Base-by-base conservation (phyloP, 257 asterid genomes). In the Salvia splendens region DNA sequence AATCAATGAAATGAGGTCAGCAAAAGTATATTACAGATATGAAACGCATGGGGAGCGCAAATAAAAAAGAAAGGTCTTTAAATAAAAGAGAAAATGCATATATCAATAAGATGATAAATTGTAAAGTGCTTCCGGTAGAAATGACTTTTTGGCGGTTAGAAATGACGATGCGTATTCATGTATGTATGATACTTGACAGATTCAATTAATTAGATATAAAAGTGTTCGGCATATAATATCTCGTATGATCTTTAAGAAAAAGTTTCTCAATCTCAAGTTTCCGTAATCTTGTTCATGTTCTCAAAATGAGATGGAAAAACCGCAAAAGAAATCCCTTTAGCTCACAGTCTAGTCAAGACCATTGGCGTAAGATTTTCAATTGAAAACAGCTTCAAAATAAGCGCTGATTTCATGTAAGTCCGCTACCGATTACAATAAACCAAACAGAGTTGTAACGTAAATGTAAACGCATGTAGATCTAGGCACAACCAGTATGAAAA, bases 31-130 rank as follows among this genome's bases (percentile, higher is more conserved):
- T 54, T 68, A 57, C 64, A n/a, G 46, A 54, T 68, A 24, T 5
- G 38, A 48, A 53, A 55, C 10, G 56, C 30, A 12, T 30, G 45
- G n/a, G 57, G n/a, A 17, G 65, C 33, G 41, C 35, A 43, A 68
- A 55, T 68, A 68, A 30, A 32, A 45, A 14, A 42, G 28, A 15
- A 67, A n/a, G 16, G 32, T 7, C 73, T 55, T 11, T 68, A 55
- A 43, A 68, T 54, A 55, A 55, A 54, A 55, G 73, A 53, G 50
- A 53, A 55, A 42, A 55, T 68, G 36, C 33, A 60, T 17, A 60
- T 17, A 40, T 51, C 14, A 52, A 36, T 53, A 62, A 40, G 59
- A 51, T 40, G 62, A 52, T 66, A 52, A 53, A 41, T 24, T 65
- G 6, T 30, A 67, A 53, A 67, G 61, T 42, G 50, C 16, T 53